These are phyloP conservation scores for Serendipita sp. DNA, from an alignment of 768 basidiomycete genomes.

Conservation along the genomic window DNA sequence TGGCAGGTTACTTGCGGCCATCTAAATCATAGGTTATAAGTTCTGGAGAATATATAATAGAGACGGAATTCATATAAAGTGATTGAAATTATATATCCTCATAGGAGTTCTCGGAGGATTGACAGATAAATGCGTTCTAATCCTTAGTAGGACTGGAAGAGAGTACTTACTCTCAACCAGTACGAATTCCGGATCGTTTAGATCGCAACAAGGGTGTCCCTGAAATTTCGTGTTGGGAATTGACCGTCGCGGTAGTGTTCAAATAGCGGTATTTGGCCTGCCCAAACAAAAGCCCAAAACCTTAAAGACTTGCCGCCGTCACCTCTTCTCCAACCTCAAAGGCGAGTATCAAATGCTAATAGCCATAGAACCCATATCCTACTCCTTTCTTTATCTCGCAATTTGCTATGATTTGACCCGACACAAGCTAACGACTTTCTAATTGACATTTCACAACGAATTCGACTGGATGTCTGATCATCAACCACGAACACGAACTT, in stretches of 20 bases:
- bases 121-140: slow-evolving; percentile 32
- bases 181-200: too few relatives aligned
- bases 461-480: slow-evolving; percentile 13
- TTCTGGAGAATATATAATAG: background rate
- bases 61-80: background rate
- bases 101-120: slow-evolving; percentile 30
- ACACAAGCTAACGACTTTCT: background rate
- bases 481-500: slow-evolving; percentile 16
- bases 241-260: background rate
- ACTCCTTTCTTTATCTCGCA: background rate
- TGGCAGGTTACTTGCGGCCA: slow-evolving; percentile 50
- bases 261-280: background rate
- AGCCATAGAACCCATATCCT: background rate
- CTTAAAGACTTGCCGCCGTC: background rate
- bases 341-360: background rate
- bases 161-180: slow-evolving; percentile 1
- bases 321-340: background rate
- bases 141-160: slow-evolving; percentile 15
- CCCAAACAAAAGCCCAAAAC: background rate
- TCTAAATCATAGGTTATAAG: background rate
- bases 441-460: slow-evolving; percentile 2
- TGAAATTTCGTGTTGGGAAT: background rate
- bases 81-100: slow-evolving; percentile 5
- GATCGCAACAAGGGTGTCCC: too few relatives aligned
- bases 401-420: background rate